Base-by-base conservation (phyloP, 352 stramenopile species). In the Elongisporangium prolatum region DNA sequence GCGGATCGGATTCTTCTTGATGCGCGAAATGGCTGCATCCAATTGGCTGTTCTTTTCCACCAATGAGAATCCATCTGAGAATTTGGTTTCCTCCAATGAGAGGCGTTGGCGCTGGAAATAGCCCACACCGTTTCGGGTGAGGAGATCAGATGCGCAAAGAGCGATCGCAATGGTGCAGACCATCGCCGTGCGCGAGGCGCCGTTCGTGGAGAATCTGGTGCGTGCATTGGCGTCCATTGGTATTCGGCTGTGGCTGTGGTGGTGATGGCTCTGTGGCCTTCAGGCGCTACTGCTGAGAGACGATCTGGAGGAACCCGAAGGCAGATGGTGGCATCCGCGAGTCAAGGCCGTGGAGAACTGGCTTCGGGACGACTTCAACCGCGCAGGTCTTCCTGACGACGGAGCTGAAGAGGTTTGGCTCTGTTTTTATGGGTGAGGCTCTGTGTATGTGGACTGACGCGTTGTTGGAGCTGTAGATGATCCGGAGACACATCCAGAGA, bases 281-380 rank as follows among this genome's bases (percentile, higher is more conserved):
- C 50, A 89, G 80, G 72, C 73, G 17, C 65, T 74, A 22, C 74
- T 88, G 21, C 58, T 88, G 20, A 52, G 74, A 16, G 80, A 90
- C 51, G 77, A 90, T 40, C 58, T 72, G 17, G 66, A 71, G 0
- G 34, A 55, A 0, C 54, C 24, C 4, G 69, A 79, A 10, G 48
- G 66, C 21, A 86, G 80, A 50, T 91, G 82, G 79, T 93, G 84
- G 84, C 77, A 88, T 48, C 65, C 77, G 21, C 70, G 81, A 55
- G 71, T 87, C n/a, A 74, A 75, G 28, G 59, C 89, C 48, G 63
- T 93, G 11, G 78, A 89, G 54, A 78, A 81, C 62, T 93, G 84
- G 84, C 61, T 93, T 50, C 64, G 68, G n/a, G 71, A 88, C 47
- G 78, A 89, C 54, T 70, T 61, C 11, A 86, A 74, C 34, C 75